These are phyloP conservation scores for Ophiostoma quercus DNA, from an alignment of 2,329 filamentous ascomycete genomes.

Conservation along the genomic window DNA sequence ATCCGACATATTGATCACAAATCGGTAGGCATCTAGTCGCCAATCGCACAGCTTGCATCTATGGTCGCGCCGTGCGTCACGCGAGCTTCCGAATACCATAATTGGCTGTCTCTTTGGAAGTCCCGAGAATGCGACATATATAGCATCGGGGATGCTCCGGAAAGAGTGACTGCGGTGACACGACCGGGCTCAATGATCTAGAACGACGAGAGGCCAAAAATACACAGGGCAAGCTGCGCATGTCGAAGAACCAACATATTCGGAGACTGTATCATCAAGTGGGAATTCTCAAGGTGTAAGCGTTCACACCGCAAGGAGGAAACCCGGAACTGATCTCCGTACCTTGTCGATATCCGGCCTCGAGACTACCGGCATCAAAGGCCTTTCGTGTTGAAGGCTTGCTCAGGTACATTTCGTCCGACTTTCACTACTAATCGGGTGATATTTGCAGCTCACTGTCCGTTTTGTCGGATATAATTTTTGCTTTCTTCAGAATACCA, in stretches of 20 bases:
- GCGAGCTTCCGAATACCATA: not conserved
- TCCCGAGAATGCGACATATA: no score
- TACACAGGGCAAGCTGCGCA: not conserved
- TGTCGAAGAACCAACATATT: not conserved
- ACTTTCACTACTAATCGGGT: no score
- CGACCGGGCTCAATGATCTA: not conserved
- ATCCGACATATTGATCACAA: not conserved
- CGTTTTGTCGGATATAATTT: no score
- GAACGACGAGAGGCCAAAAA: not conserved
- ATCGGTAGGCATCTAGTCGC: not conserved
- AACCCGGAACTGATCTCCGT: not conserved
- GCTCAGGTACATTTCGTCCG: no score
- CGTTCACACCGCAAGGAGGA: not conserved
- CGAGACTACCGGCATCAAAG: not conserved
- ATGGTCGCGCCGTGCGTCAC: not conserved
- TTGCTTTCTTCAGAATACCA: no score
- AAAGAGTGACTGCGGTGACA: no score
- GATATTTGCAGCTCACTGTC: no score
- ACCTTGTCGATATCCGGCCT: not conserved
- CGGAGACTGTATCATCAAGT: not conserved
- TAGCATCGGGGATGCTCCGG: no score
- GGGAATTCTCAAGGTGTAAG: not conserved
- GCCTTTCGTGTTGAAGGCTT: not conserved
- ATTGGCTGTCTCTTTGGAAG: no score
- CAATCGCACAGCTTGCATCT: not conserved